Conservation (phyloP, 2,329 filamentous ascomycete species). For the Aspergillus sp. region DNA sequence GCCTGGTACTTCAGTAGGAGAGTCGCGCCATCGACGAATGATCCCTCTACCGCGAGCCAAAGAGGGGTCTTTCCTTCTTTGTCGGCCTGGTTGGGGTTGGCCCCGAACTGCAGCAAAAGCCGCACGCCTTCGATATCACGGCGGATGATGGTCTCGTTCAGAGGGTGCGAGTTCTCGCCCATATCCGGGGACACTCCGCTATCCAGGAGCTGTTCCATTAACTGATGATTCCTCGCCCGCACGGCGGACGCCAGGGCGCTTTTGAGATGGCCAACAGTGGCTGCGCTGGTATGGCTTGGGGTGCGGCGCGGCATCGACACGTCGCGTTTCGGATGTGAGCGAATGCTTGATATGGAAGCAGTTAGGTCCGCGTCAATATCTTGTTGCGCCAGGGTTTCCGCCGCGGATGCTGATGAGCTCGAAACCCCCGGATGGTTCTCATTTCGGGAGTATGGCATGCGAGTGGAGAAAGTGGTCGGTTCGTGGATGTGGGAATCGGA, state of each 20-base stretch:
- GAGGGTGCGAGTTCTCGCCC: constrained; percentile 47
- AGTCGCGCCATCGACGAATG: constrained; percentile 57
- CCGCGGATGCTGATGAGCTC: constrained; percentile 2
- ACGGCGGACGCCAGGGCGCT: constrained; percentile 54
- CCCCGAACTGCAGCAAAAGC: constrained; percentile 57
- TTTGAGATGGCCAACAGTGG: constrained; percentile 4
- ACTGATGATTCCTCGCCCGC: constrained; percentile 56
- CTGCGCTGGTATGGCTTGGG: constrained; percentile 10
- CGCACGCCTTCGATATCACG: constrained; percentile 56
- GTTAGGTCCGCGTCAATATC: background rate
- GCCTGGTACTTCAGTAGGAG: constrained; percentile 65
- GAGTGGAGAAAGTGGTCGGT: background rate
- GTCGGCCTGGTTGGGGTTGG: constrained; percentile 56
- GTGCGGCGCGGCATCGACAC: constrained; percentile 4
- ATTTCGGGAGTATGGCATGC: background rate
- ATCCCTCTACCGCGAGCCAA: constrained; percentile 51
- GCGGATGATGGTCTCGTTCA: constrained; percentile 54
- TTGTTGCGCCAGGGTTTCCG: constrained; percentile 1
- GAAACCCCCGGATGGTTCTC: background rate
- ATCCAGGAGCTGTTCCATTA: constrained; percentile 59
- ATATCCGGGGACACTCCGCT: constrained; percentile 56
- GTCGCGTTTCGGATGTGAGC: background rate
- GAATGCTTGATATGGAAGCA: background rate
- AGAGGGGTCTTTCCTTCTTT: constrained; percentile 54
- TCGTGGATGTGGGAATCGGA: background rate